Conservation (phyloP, 441 rosid genomes). For the Mallotus japonicus region DNA sequence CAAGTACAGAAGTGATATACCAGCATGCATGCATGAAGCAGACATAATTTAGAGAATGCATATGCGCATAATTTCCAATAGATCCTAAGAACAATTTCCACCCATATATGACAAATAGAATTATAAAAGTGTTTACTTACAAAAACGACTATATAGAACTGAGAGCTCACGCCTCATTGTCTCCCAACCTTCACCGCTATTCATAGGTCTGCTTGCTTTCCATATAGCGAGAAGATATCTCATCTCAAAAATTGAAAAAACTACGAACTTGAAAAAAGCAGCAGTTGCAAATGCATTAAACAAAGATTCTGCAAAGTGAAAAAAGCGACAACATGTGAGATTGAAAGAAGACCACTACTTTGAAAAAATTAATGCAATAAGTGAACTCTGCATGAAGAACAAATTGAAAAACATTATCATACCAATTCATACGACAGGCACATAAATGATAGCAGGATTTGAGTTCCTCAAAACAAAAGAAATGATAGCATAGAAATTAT, state of each 20-base stretch:
- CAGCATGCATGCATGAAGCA: neutral
- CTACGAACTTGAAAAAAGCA: constrained; percentile 97
- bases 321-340: constrained; percentile 16
- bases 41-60: neutral
- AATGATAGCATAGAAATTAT: neutral
- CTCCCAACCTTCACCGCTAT: constrained; percentile 96
- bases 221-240: constrained; percentile 96
- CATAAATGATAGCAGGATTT: neutral
- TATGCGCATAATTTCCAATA: neutral
- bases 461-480: neutral
- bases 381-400: neutral
- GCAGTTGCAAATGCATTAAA: constrained; percentile 99
- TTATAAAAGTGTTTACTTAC: constrained; percentile 47
- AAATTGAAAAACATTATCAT: neutral
- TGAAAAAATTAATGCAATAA: constrained; percentile 8
- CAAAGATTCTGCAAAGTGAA: constrained; percentile 69
- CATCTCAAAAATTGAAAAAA: constrained; percentile 98
- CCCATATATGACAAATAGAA: neutral
- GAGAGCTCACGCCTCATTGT: constrained; percentile 95
- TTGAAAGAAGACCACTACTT: constrained; percentile 9
- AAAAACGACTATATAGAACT: constrained; percentile 92
- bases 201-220: constrained; percentile 93
- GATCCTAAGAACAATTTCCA: constrained; percentile 3
- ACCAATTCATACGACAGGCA: neutral
- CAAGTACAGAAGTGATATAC: neutral